A percentile compares a stretch with the other conserved stretches of the same genome.
phyloP scores from a whole-genome alignment of 2,329 filamentous ascomycete species.

The Hansfordia pulvinata region DNA sequence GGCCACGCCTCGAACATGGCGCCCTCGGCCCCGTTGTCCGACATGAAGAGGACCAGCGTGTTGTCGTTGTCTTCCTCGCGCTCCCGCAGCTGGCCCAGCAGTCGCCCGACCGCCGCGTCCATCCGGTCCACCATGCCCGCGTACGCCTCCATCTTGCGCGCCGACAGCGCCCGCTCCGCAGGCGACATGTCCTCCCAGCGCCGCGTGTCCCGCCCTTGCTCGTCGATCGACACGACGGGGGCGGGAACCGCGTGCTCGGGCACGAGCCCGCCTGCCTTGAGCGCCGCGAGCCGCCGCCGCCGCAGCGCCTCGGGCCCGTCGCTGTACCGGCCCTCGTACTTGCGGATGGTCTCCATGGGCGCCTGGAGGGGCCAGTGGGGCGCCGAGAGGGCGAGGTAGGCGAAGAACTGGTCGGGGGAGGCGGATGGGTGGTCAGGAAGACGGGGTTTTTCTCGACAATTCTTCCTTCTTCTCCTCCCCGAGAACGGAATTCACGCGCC shows the following conservation, averaged over 20 bases:
- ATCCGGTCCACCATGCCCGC: conserved; percentile 44
- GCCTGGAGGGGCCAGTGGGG: conserved; percentile 40
- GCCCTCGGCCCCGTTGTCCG: conserved; percentile 1
- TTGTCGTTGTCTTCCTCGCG: no score
- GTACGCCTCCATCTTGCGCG: conserved; percentile 28
- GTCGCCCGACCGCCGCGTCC: conserved; percentile 37
- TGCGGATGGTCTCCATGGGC: conserved; percentile 13
- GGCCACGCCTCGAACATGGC: background rate
- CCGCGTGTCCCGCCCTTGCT: conserved; percentile 7
- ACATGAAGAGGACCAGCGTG: conserved; percentile 1
- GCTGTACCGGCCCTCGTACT: conserved; percentile 16
- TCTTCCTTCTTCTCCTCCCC: no score
- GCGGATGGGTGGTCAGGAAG: no score
- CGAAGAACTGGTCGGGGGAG: conserved; percentile 15
- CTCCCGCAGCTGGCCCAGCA: no score
- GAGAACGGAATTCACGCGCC: no score
- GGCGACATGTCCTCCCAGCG: conserved; percentile 8
- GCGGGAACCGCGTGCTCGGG: conserved; percentile 13
- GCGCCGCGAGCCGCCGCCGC: background rate
- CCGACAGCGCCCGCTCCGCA: conserved; percentile 4
- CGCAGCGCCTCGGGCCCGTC: conserved; percentile 17
- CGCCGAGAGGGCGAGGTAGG: conserved; percentile 35
- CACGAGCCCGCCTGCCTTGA: conserved; percentile 18
- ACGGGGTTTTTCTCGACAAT: no score
- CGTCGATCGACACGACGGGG: background rate